Base-by-base conservation (phyloP, 192 early-diverging fungal genomes). In the Umbelopsis vinacea region DNA sequence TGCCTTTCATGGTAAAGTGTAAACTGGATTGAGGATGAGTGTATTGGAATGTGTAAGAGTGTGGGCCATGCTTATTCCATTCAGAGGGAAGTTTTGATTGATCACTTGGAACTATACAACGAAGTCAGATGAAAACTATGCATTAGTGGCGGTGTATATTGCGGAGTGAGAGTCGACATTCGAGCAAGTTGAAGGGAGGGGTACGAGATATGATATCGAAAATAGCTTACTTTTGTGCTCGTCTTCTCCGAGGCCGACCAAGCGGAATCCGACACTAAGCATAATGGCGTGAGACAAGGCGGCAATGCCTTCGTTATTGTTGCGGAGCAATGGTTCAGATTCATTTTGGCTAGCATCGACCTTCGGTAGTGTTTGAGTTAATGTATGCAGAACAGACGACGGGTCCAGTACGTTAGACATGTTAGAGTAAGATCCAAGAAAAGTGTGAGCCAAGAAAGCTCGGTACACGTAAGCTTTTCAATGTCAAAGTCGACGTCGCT, bases 1-100 rank as follows among this genome's bases (percentile, higher is more conserved):
- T 79, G 21, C 83, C 81, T 70, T 92, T 94, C 22, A 94, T 73
- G 15, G 91, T 69, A 66, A 90, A 92, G 0, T 86, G 90, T 15
- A 92, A 77, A 15, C 85, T 78, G 0, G 91, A 92, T 38, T 90
- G 86, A 4, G 85, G 75, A 73, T 92, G 92, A 8, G 69, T 83
- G 69, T 92, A 92, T 68, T 86, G 81, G 69, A 91, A 85, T 10
- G 87, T 78, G 66, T 86, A 94, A 21, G 84, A 78, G 26, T 90
- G 87, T 0, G 81, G 74, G 2, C 80, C 84, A 26, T 84, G 72
- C 2, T 72, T 63, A 76, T 91, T 92, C 92, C 92, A 93, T 33
- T 77, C 73, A 24, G 55, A 23, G 6, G 88, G 87, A 21, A 91
- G 35, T 8, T 68, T 55, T 33, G 72, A 66, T n/a, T 80, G 48